Conservation (phyloP, 345 rosid species). For the Euphorbia tirucalli region DNA sequence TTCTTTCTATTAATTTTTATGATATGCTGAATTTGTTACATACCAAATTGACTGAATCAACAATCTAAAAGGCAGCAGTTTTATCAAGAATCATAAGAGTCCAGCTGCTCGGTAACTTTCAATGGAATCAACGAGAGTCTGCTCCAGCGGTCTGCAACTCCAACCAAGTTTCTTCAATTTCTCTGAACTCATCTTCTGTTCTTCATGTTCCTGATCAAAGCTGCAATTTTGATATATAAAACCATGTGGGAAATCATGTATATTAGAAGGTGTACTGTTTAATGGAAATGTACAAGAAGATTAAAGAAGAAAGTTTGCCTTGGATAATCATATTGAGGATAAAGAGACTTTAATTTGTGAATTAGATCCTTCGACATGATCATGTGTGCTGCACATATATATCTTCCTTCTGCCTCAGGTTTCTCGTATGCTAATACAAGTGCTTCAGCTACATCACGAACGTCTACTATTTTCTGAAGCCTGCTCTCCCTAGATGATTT, state of each 20-base stretch:
- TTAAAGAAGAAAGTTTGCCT: conserved; percentile 42
- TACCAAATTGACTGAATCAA: too few relatives aligned
- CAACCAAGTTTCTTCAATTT: conserved; percentile 36
- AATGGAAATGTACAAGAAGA: too few relatives aligned
- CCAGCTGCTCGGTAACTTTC: conserved; percentile 30
- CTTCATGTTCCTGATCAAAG: conserved; percentile 18
- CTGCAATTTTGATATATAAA: too few relatives aligned
- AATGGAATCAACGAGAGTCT: conserved; percentile 35
- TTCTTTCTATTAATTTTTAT: too few relatives aligned
- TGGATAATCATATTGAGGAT: conserved; percentile 57
- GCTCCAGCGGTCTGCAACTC: conserved; percentile 33
- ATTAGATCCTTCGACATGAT: conserved; percentile 31
- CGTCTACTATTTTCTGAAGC: conserved; percentile 30
- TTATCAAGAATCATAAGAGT: not conserved
- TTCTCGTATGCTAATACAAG: conserved; percentile 57
- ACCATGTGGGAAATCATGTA: too few relatives aligned
- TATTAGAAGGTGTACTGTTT: too few relatives aligned
- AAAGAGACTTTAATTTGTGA: conserved; percentile 45
- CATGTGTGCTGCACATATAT: conserved; percentile 42
- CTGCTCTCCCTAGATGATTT: not conserved
- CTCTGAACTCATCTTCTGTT: conserved; percentile 22
- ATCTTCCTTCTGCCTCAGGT: conserved; percentile 66
- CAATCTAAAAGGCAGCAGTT: not conserved
- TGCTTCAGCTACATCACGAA: conserved; percentile 63
- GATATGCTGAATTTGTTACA: too few relatives aligned